A percentile compares a stretch with the other conserved stretches of the same genome.
Conservation (phyloP, 345 rosid species). For the Heritiera littoralis region DNA sequence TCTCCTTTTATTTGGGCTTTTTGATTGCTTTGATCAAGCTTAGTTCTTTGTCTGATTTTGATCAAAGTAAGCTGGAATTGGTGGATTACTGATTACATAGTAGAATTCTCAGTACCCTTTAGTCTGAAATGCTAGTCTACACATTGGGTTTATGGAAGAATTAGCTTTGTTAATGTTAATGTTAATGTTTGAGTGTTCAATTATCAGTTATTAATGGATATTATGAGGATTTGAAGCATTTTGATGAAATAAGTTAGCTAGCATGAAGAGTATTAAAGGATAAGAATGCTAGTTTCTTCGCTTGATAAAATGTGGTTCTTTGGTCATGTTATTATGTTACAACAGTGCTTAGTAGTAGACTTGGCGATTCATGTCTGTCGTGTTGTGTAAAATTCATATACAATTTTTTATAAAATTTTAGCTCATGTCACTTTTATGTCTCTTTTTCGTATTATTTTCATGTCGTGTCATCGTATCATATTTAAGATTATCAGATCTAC, state of each 20-base stretch:
- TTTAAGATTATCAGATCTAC: too few species aligned
- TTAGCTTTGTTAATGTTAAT: background rate
- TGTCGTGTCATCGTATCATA: too few species aligned
- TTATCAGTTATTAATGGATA: background rate
- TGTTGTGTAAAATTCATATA: too few species aligned
- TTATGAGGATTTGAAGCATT: background rate
- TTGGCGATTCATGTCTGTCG: too few species aligned
- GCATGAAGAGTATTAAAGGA: background rate
- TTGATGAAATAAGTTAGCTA: background rate
- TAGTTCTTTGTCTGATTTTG: background rate
- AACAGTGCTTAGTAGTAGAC: background rate
- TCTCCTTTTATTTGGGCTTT: background rate
- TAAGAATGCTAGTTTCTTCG: background rate
- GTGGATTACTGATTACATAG: background rate
- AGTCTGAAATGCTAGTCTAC: background rate
- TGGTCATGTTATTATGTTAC: background rate
- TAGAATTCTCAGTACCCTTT: background rate
- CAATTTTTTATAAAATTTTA: too few species aligned
- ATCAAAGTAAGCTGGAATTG: slow-evolving; percentile 1
- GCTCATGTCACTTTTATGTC: too few species aligned
- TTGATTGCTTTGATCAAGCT: background rate
- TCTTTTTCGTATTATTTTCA: too few species aligned
- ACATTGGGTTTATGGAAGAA: background rate
- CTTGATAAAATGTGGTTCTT: background rate
- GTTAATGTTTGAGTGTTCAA: background rate